Base-by-base conservation (phyloP, 495 filamentous ascomycete species). In the Hypoxylon intermedium region DNA sequence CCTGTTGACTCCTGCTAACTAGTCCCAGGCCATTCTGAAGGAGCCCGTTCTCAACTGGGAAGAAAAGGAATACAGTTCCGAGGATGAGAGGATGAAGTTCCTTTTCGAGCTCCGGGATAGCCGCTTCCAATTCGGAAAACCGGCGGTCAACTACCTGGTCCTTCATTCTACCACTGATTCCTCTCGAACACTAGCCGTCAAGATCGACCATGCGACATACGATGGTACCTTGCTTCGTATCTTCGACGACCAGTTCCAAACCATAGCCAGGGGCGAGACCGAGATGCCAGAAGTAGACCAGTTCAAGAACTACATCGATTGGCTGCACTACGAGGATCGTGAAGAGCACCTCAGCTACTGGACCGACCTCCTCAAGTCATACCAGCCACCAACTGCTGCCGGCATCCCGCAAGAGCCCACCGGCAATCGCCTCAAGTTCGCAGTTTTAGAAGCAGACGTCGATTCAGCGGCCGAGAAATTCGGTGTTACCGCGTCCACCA, bases 171-270 rank as follows among this genome's bases (percentile, higher is more conserved):
- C 7, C 6, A n/a, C 5, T 1, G 38, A 42, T 18, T 16, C 16
- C 6, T 7, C 9, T 13, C 16, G 16, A 12, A 24, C 16, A 5
- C 38, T 42, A 3, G 16, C 6, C 38, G 11, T 24, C 18, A 42
- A 42, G 38, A 9, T 42, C 18, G 38, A 42, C 38, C 38, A 42
- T 18, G 38, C 38, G 5, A 42, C 20, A 9, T 42, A 42, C 38
- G 38, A 42, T 18, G 38, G 38, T 20, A 42, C 38, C 18, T 13
- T 42, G 6, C 38, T 42, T 7, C 38, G 38, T 1, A 21, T 42
- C 16, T 42, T 42, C 38, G 38, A 42, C 38, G 16, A 19, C 38
- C 38, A 42, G 38, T 42, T 42, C 38, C 18, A 9, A 18, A 12
- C 38, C 18, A 5, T 42, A 9, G 18, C 18, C 6, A 2, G 7